Evolutionary conservation across 2,329 filamentous ascomycete genomes (phyloP).

Genomic region (Stemphylium vesicarium): DNA sequence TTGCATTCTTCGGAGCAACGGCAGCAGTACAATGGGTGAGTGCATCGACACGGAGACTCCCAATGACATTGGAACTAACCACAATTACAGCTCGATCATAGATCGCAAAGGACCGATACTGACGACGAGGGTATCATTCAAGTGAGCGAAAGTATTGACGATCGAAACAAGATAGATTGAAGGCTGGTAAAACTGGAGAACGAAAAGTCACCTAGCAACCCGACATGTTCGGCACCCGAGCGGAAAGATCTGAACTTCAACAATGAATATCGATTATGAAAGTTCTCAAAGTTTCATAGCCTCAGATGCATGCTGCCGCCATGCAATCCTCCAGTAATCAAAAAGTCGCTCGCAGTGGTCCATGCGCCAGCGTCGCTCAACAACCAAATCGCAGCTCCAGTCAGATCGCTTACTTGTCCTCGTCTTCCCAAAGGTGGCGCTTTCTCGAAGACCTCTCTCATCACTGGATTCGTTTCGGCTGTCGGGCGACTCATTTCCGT

Average conservation of each 20-base stretch:
- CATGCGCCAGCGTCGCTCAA: background rate
- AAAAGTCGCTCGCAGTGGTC: background rate
- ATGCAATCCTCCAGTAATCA: background rate
- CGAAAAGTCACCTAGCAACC: no score
- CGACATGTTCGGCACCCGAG: no score
- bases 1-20: slow-evolving; percentile 34
- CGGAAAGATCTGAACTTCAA: background rate
- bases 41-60: background rate
- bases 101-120: background rate
- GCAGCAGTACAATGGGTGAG: slow-evolving; percentile 32
- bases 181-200: background rate
- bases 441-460: background rate
- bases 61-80: background rate
- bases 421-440: background rate
- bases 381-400: no score
- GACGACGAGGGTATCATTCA: background rate
- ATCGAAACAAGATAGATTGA: background rate
- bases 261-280: background rate
- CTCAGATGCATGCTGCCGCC: background rate
- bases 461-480: background rate
- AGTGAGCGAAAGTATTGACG: background rate
- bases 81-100: slow-evolving; percentile 1
- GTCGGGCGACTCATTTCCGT: background rate
- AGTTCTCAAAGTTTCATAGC: background rate
- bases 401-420: background rate